Base-by-base conservation (phyloP, 1,139 yeast species). In the Protomyces gravidus region DNA sequence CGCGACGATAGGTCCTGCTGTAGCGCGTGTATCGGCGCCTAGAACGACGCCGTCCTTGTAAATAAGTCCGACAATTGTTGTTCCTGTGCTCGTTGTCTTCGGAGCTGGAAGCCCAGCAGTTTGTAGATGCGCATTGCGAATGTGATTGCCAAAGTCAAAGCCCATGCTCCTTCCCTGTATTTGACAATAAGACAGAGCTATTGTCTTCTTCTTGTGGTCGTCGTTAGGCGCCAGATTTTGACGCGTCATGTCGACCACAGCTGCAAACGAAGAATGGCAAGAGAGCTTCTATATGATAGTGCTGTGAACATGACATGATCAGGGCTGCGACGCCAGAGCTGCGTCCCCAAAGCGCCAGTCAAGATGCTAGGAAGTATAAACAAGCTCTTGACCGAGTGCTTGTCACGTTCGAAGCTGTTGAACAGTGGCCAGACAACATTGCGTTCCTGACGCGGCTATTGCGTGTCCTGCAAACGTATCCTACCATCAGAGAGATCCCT, bases 371-470 rank as follows among this genome's bases (percentile, higher is more conserved):
- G 71, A 82, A 86, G 64, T 86, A 84, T 68, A 74, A 77, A 26
- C 78, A 82, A 30, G 81, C 77, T 64, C 80, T 89, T 5, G 95
- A 87, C 62, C 82, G 85, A 64, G 89, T 94, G 0, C 74, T 92
- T 27, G 76, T 80, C 5, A 76, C 83, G n/a, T 92, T 92, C 74
- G 96, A 88, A 60, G 72, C 83, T n/a, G 84, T 89, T 1, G 86
- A 84, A 46, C 97, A 90, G 75, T 92, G 98, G 98, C 97, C 98
- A n/a, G 98, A 92, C 70, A 89, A 90, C 71, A 92, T 92, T 62
- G 85, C 97, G 21, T 89, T 89, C 70, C 75, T 94, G 50, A 83
- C 92, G 1, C 81, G 86, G 65, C 78, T 92, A 11, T 83, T 84
- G 64, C 87, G 66, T 67, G 67, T 67, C 2, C 61, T 67, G 5